Conservation (phyloP, 2,329 filamentous ascomycete species). For the Xylariaceae sp. region DNA sequence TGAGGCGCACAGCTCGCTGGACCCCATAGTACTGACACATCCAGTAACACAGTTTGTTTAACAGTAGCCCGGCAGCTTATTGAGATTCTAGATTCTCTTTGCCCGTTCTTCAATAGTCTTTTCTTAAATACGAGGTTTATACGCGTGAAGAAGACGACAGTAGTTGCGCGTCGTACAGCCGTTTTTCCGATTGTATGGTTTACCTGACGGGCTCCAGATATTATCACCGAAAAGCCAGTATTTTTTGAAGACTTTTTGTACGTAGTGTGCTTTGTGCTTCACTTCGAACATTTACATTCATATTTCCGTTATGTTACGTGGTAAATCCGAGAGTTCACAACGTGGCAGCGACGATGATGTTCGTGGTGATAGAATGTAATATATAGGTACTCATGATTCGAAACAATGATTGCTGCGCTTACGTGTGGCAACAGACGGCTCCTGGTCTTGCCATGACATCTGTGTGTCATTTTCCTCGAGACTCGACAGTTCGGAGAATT, state of each 20-base stretch:
- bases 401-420: too few species aligned
- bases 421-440: background rate
- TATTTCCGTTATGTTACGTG: background rate
- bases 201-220: background rate
- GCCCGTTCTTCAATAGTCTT: background rate
- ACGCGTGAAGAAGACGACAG: background rate
- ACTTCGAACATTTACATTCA: background rate
- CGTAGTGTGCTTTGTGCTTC: background rate
- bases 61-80: background rate
- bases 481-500: background rate
- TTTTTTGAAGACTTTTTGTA: background rate
- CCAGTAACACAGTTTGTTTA: background rate
- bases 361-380: too few species aligned
- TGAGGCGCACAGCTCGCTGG: background rate
- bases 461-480: background rate
- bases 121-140: background rate
- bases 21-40: background rate
- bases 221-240: background rate
- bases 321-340: background rate
- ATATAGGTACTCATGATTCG: too few species aligned
- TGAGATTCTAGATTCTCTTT: background rate
- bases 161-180: background rate
- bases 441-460: background rate
- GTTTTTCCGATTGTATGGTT: background rate
- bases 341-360: too few species aligned